Evolutionary conservation across 352 stramenopile genomes (phyloP), one percentile per base, ranked within the genome.

Genomic region (Phytophthora uliginosa): DNA sequence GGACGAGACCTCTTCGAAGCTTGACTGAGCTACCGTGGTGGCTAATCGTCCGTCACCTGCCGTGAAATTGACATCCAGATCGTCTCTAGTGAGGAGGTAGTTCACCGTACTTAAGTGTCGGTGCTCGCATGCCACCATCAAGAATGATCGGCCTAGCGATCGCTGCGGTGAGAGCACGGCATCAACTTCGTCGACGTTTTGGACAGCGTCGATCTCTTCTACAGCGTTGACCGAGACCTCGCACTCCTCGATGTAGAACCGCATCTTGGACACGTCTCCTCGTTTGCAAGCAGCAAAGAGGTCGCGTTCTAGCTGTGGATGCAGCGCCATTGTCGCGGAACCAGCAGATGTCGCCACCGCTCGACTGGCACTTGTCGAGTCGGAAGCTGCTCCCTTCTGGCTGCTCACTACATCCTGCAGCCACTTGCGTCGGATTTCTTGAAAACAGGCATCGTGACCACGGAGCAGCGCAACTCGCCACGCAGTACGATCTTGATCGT

Each of bases 341-440:
- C 65, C 40, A 5, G 42, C 52, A 20, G 42, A 42, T 2, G 47
- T 76, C 31, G 50, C 59, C 8, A 20, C 51, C 2, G 31, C 47
- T 57, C 65, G 24, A 28, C 36, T 64, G n/a, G 15, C 22, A 33
- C n/a, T 66, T 50, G 45, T 40, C 5, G 60, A 61, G 9, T 76
- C 56, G 18, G 42, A 28, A 31, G 59, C 53, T 5, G 17, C 61
- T 31, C 45, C 28, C 6, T 69, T 65, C 13, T 57, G 57, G 6
- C 36, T 74, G 42, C 57, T 72, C 24, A 78, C 71, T 9, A 78
- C 66, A 36, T 78, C 71, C n/a, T 75, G 66, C 42, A 92, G 60
- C 84, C 86, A 92, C 33, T 91, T 88, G 40, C 73, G 82, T 9
- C 80, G 80, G 36, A 94, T 88, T 47, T 91, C 86, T n/a, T 89